Percentiles rank a stretch among this genome's conserved stretches.
These are phyloP conservation scores for Gamarada debralockiae DNA, from an alignment of 495 filamentous ascomycete genomes.

Conservation along the genomic window DNA sequence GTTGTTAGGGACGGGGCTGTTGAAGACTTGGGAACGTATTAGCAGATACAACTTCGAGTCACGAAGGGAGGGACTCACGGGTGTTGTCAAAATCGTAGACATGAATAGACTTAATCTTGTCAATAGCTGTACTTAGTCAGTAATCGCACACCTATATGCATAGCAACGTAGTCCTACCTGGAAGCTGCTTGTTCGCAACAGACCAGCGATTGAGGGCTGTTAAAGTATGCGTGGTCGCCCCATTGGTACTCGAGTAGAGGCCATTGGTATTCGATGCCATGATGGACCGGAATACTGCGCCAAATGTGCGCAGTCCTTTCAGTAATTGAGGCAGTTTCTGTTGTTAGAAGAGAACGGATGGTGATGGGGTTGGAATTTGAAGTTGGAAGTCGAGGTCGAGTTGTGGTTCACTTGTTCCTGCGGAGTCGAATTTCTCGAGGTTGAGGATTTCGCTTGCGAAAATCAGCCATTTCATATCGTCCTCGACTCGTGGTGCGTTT, in stretches of 20 bases:
- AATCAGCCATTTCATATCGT: background rate
- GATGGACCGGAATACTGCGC: constrained; percentile 8
- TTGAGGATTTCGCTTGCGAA: background rate
- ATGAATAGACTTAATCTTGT: constrained; percentile 75
- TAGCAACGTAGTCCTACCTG: constrained; percentile 27
- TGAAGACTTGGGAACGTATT: constrained; percentile 61
- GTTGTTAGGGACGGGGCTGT: constrained; percentile 82
- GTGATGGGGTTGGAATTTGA: background rate
- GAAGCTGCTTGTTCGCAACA: constrained; percentile 65
- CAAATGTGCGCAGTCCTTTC: constrained; percentile 11
- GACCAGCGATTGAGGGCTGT: constrained; percentile 83
- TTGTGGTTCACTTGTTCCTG: background rate
- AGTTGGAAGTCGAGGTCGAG: background rate
- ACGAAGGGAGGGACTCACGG: constrained; percentile 46
- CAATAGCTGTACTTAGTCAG: constrained; percentile 41
- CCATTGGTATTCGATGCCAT: constrained; percentile 14
- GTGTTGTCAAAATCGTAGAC: constrained; percentile 99
- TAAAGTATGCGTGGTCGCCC: constrained; percentile 47
- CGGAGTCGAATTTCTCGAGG: background rate
- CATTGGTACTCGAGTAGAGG: background rate
- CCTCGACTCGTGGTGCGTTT: background rate
- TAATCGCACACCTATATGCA: background rate
- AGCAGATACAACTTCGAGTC: constrained; percentile 2
- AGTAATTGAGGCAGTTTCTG: constrained; percentile 11
- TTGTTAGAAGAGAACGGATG: background rate